Conservation (phyloP, 2,329 filamentous ascomycete species). For the Aspergillus tamarii region DNA sequence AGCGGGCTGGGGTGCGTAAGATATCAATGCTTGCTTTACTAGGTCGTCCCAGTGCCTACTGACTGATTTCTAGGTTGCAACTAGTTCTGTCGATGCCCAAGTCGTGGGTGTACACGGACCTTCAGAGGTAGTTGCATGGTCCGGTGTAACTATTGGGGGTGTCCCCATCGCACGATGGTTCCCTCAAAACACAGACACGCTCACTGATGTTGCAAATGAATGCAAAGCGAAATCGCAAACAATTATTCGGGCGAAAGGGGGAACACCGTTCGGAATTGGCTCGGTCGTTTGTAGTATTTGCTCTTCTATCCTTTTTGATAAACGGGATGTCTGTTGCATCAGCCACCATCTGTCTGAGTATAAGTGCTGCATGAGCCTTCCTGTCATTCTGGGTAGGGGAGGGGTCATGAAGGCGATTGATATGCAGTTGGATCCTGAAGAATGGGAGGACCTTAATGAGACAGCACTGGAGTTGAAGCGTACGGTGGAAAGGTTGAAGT, state of each 20-base stretch:
- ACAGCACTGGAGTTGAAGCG: slow-evolving; percentile 7
- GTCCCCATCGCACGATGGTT: slow-evolving; percentile 43
- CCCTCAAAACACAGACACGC: slow-evolving; percentile 23
- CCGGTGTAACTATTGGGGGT: slow-evolving; percentile 47
- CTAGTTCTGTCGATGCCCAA: slow-evolving; percentile 44
- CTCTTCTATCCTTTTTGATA: slow-evolving; percentile 54
- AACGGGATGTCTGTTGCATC: slow-evolving; percentile 50
- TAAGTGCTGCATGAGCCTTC: slow-evolving; percentile 55
- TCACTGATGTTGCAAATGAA: slow-evolving; percentile 44
- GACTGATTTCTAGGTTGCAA: slow-evolving; percentile 26
- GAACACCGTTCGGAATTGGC: slow-evolving; percentile 55
- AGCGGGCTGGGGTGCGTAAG: slow-evolving; percentile 7
- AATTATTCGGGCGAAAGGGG: slow-evolving; percentile 55
- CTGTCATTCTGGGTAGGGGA: slow-evolving; percentile 52
- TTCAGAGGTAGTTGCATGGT: slow-evolving; percentile 54
- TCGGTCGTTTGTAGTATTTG: slow-evolving; percentile 54
- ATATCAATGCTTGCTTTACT: background rate
- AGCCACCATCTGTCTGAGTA: slow-evolving; percentile 54
- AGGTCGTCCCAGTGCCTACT: background rate
- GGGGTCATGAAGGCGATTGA: slow-evolving; percentile 47
- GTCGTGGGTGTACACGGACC: slow-evolving; percentile 56
- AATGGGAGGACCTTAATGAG: slow-evolving; percentile 5
- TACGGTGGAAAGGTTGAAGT: background rate
- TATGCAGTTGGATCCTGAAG: slow-evolving; percentile 15
- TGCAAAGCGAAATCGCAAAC: slow-evolving; percentile 52